phyloP scores from a whole-genome alignment of 306 rosid species.

The Trifolium dubium region DNA sequence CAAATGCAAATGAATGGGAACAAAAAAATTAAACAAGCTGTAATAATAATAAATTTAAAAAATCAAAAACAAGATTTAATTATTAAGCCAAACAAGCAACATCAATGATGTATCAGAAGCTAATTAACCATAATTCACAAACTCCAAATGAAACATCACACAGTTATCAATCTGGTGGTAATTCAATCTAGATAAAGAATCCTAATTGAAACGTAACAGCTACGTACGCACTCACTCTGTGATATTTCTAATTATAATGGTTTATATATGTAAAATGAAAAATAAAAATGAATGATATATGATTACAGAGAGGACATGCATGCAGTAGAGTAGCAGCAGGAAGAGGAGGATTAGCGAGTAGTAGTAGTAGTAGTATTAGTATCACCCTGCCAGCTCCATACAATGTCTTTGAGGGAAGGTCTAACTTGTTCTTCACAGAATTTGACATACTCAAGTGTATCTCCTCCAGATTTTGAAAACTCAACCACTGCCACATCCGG shows the following conservation, averaged over 20 bases:
- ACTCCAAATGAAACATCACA: neutral
- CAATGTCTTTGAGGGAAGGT: conserved; percentile 80
- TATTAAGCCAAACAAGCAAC: neutral
- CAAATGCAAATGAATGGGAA: neutral
- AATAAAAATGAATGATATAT: neutral
- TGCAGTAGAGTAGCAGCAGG: neutral
- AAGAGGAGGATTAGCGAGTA: neutral
- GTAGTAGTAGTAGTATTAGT: neutral
- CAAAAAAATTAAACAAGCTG: neutral
- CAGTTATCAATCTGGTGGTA: neutral
- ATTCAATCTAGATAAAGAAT: neutral
- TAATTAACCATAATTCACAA: conserved; percentile 8
- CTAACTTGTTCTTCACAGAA: conserved; percentile 73
- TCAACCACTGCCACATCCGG: conserved; percentile 78
- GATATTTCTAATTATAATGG: neutral
- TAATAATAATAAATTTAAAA: neutral
- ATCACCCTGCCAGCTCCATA: conserved; percentile 92
- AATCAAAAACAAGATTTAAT: neutral
- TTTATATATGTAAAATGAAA: neutral
- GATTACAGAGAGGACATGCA: neutral
- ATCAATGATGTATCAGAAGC: neutral
- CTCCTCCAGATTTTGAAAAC: conserved; percentile 66
- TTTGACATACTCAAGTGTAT: conserved; percentile 66
- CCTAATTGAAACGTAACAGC: neutral
- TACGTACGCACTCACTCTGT: no score